phyloP scores from a whole-genome alignment of 345 rosid species.

The Abelmoschus esculentus region DNA sequence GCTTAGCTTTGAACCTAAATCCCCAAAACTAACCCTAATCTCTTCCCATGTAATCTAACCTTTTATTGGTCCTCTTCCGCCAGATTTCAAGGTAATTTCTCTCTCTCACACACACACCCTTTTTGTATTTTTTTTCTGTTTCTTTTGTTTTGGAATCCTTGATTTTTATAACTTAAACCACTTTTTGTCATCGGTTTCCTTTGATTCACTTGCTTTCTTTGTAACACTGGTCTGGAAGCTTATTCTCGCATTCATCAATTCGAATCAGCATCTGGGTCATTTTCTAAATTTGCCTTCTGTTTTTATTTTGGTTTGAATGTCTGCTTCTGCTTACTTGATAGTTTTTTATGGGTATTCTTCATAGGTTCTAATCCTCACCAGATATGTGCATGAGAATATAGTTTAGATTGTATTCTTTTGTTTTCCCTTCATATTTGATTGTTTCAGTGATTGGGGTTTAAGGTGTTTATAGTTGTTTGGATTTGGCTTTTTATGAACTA shows the following conservation, averaged over 20 bases:
- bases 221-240: slow-evolving; percentile 15
- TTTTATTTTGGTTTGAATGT: background rate
- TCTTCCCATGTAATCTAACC: slow-evolving; percentile 11
- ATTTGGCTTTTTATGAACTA: background rate
- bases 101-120: no score
- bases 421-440: slow-evolving; percentile 1
- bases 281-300: background rate
- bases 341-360: background rate
- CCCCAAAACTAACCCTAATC: background rate
- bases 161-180: background rate
- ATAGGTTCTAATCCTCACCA: background rate
- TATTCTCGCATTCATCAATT: slow-evolving; percentile 9
- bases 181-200: background rate
- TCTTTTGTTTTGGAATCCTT: background rate
- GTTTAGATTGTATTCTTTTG: background rate
- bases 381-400: background rate
- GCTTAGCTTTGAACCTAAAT: slow-evolving; percentile 15
- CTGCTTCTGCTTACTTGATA: slow-evolving; percentile 3
- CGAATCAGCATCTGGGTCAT: slow-evolving; percentile 24
- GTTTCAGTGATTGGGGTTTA: background rate
- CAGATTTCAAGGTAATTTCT: slow-evolving; percentile 21
- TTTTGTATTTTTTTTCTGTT: no score
- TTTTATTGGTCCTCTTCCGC: slow-evolving; percentile 4
- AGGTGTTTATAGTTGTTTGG: background rate
- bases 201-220: background rate